Percentiles rank a stretch among this genome's conserved stretches.
These are phyloP conservation scores for Fraxinus platypoda DNA, from an alignment of 305 asterid genomes.

Conservation along the genomic window DNA sequence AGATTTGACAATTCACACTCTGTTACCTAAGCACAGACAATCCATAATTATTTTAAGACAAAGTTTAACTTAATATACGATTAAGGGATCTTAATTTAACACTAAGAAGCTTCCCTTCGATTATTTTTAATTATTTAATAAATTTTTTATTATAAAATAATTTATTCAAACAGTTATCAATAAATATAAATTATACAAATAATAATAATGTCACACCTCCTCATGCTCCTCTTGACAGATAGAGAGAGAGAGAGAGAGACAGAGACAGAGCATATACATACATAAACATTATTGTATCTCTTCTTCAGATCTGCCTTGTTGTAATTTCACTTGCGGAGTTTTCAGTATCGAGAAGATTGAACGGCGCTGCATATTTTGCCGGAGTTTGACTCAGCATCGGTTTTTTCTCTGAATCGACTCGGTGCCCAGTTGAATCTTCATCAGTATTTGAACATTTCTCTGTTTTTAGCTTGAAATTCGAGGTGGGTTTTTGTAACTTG, in stretches of 20 bases:
- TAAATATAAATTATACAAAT: not conserved
- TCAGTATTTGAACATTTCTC: conserved; percentile 8
- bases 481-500: conserved; percentile 33
- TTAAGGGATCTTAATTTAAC: conserved; percentile 42
- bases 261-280: conserved; percentile 22
- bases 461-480: conserved; percentile 23
- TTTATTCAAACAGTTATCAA: not conserved
- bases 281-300: not conserved
- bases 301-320: conserved; percentile 45
- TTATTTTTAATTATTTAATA: conserved; percentile 11
- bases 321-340: conserved; percentile 29
- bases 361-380: not conserved
- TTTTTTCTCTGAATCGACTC: conserved; percentile 25
- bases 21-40: conserved; percentile 24
- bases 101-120: conserved; percentile 48
- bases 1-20: conserved; percentile 19
- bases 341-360: conserved; percentile 23
- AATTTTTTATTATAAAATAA: not conserved
- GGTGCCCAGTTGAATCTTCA: conserved; percentile 23
- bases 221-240: conserved; percentile 20
- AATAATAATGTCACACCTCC: conserved; percentile 25
- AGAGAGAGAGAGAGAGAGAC: conserved; percentile 23
- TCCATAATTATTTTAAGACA: conserved; percentile 24
- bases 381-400: conserved; percentile 39
- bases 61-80: conserved; percentile 57